These are phyloP conservation scores for Backusella psychrophila DNA, from an alignment of 192 early-diverging fungal species.

Conservation along the genomic window DNA sequence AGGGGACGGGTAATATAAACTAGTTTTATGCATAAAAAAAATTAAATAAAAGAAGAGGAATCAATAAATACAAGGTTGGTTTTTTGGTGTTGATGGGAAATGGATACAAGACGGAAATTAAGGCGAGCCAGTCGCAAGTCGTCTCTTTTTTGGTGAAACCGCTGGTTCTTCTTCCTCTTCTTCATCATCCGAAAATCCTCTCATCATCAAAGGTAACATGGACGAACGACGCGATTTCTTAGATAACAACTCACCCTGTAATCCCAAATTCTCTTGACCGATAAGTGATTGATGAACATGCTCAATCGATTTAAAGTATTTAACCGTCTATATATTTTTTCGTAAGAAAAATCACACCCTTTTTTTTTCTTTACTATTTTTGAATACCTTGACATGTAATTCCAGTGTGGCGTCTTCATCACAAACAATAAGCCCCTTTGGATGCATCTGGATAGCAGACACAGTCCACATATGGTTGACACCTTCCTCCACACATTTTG, in stretches of 20 bases:
- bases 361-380: not conserved
- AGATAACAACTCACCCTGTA: slow-evolving; percentile 14
- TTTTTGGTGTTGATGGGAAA: not conserved
- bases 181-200: slow-evolving; percentile 3
- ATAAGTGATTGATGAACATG: slow-evolving; percentile 61
- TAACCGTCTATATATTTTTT: slow-evolving; percentile 54
- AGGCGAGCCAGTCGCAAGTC: slow-evolving; percentile 2
- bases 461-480: slow-evolving; percentile 91
- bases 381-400: slow-evolving; percentile 69
- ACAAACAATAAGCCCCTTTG: slow-evolving; percentile 78
- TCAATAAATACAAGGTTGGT: not conserved
- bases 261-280: slow-evolving; percentile 16
- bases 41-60: not conserved
- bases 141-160: slow-evolving; percentile 12
- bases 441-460: slow-evolving; percentile 81
- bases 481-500: slow-evolving; percentile 80
- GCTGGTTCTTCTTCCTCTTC: not conserved
- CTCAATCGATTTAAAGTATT: slow-evolving; percentile 87
- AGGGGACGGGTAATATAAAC: not conserved
- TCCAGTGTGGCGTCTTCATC: slow-evolving; percentile 87
- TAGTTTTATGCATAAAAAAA: not conserved
- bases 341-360: not conserved
- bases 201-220: slow-evolving; percentile 7
- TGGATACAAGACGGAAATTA: not conserved
- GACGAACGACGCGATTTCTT: not conserved